Conservation (phyloP, 2,329 filamentous ascomycete species). For the Colletotrichum noveboracense region DNA sequence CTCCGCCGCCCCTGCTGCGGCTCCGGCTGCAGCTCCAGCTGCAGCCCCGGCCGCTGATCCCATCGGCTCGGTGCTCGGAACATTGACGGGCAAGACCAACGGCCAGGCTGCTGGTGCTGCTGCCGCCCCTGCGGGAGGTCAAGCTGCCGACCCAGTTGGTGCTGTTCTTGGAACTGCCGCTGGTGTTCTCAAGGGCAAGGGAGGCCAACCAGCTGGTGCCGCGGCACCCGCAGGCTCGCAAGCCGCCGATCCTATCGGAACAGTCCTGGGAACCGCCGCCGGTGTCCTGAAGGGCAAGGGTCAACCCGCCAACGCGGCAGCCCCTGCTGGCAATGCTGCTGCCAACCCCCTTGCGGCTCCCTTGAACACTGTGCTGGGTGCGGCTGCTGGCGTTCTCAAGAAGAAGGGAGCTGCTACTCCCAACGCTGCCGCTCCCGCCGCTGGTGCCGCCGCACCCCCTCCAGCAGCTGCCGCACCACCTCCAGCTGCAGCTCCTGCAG, state of each 20-base stretch:
- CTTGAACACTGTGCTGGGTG: not conserved
- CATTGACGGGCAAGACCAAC: not conserved
- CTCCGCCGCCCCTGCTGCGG: not conserved
- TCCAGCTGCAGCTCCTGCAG: not conserved
- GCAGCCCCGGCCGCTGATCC: not conserved
- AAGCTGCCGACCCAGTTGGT: not conserved
- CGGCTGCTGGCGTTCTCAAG: constrained; percentile 3
- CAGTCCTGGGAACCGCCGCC: constrained; percentile 8
- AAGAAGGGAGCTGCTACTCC: constrained; percentile 1
- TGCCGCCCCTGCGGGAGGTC: not conserved
- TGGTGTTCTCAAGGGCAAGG: constrained; percentile 7
- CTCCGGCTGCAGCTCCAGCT: not conserved
- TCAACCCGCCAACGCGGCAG: not conserved
- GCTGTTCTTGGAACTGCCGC: constrained; percentile 4
- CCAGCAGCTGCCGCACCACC: not conserved
- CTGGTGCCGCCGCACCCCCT: not conserved
- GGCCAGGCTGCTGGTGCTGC: not conserved
- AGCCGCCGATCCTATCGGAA: not conserved
- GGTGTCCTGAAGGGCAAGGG: constrained; percentile 17
- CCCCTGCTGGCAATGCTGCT: not conserved
- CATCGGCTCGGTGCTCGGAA: not conserved
- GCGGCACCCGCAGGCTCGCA: constrained; percentile 7
- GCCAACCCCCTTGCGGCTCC: not conserved
- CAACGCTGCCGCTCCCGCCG: not conserved
- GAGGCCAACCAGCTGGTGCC: constrained; percentile 8